Evolutionary conservation across 1,284 basidiomycete species (phyloP), one percentile per base, ranked within the genome.

Genomic region (Pseudozyma tsukubaensis): DNA sequence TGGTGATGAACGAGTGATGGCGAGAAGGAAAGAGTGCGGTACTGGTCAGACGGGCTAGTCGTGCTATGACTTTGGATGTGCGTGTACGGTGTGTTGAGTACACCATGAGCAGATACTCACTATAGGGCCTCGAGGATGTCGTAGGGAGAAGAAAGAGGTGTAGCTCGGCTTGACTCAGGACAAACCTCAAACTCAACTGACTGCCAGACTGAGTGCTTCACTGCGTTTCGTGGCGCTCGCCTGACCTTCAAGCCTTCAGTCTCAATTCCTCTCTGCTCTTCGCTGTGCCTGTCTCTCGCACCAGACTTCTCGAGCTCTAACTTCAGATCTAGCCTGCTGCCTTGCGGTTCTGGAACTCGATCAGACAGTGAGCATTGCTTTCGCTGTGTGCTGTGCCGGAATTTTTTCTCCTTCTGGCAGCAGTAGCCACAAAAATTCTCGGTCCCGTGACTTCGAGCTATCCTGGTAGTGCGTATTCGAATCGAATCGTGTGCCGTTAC

Each of bases 101-200:
- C 42, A 18, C 40, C 50, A 34, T 34, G 12, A 53, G 49, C 35
- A 44, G 36, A 24, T 61, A 68, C 65, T 61, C 44, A 68, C 65
- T 39, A 21, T 58, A 40, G 47, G 24, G 65, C 43, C 72, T 74
- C 70, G 72, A 62, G 72, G 66, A 70, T 74, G 72, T 69, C 72
- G 66, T 69, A 52, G 60, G 40, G 62, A 55, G 62, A 66, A 59
- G 62, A 51, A 19, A 56, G 59, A 68, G 37, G 48, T 21, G 19
- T 48, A 39, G 35, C 35, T 11, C 4, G 18, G 12, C 57, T 56
- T 50, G 14, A 37, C 57, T 56, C 29, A 35, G 37, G 36, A 52
- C 61, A 59, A 60, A 43, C 39, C 67, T 60, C 57, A 10, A 45
- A 18, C 49, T 48, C 24, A 18, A 16, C 40, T 21, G 39, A 39